A percentile compares a stretch with the other conserved stretches of the same genome.
These are phyloP conservation scores for Pontederia crassipes DNA, from an alignment of 176 grass and related monocot species.

Conservation along the genomic window DNA sequence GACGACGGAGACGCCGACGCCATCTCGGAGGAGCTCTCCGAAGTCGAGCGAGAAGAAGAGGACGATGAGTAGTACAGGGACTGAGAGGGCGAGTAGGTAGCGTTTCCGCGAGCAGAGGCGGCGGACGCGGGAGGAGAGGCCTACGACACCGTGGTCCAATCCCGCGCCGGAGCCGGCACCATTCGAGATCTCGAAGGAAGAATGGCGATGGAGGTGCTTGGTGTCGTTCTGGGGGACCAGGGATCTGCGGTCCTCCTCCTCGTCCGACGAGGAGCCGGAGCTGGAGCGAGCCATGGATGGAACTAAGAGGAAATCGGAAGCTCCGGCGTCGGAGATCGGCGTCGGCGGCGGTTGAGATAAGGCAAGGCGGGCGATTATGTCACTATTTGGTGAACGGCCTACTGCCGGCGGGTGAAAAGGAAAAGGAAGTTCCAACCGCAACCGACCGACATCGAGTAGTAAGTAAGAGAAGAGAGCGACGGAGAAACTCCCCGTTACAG, in stretches of 20 bases:
- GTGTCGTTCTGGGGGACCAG: constrained; percentile 66
- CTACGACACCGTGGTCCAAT: constrained; percentile 2
- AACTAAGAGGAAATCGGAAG: no score
- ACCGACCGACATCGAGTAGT: no score
- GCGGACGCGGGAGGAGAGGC: constrained; percentile 15
- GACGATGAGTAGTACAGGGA: constrained; percentile 45
- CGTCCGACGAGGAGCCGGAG: constrained; percentile 31
- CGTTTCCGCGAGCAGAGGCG: constrained; percentile 41
- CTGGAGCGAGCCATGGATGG: no score
- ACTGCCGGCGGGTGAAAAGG: no score
- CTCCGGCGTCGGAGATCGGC: no score
- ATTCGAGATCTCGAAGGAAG: constrained; percentile 12
- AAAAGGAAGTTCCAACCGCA: no score
- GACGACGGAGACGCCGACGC: constrained; percentile 33
- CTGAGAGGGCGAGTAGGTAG: constrained; percentile 43
- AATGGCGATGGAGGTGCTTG: constrained; percentile 18
- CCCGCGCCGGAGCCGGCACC: constrained; percentile 22
- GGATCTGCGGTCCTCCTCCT: constrained; percentile 66
- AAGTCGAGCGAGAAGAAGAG: constrained; percentile 69
- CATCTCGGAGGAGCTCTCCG: constrained; percentile 34
- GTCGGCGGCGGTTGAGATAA: no score
- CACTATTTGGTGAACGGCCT: no score
- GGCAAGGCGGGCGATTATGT: no score
- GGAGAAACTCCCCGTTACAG: no score
- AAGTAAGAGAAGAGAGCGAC: no score